Percentiles rank a stretch among this genome's conserved stretches.
Conservation (phyloP, 345 rosid genomes). For the Melaleuca alternifolia region DNA sequence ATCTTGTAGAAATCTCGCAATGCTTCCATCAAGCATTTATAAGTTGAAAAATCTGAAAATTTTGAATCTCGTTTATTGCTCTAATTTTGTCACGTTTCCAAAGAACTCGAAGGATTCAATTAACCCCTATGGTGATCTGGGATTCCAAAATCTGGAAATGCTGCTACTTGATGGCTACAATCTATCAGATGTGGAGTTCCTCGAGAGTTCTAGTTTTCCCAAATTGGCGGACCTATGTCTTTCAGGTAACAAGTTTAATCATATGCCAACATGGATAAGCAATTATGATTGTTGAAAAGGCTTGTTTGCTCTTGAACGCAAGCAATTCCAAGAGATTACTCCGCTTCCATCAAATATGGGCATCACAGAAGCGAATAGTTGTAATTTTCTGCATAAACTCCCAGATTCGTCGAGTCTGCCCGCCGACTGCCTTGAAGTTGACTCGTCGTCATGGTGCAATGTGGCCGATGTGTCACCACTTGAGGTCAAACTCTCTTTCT, state of each 20-base stretch:
- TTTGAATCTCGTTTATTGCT: too few relatives aligned
- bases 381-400: rapidly evolving
- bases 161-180: too few relatives aligned
- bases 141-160: too few relatives aligned
- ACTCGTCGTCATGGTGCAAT: too few relatives aligned
- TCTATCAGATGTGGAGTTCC: background rate
- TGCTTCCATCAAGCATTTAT: too few relatives aligned
- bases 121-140: too few relatives aligned
- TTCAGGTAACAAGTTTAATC: background rate
- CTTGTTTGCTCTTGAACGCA: rapidly evolving
- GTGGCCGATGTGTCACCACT: too few relatives aligned
- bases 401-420: background rate
- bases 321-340: background rate
- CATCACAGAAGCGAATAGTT: rapidly evolving
- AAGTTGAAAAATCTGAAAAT: too few relatives aligned
- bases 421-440: too few relatives aligned
- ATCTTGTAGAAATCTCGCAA: too few relatives aligned
- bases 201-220: background rate
- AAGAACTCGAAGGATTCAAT: too few relatives aligned
- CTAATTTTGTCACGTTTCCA: too few relatives aligned
- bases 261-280: background rate
- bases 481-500: background rate
- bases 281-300: rapidly evolving
- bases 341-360: background rate
- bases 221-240: background rate